Evolutionary conservation across 306 rosid genomes (phyloP).

Genomic region (Glycine soja): DNA sequence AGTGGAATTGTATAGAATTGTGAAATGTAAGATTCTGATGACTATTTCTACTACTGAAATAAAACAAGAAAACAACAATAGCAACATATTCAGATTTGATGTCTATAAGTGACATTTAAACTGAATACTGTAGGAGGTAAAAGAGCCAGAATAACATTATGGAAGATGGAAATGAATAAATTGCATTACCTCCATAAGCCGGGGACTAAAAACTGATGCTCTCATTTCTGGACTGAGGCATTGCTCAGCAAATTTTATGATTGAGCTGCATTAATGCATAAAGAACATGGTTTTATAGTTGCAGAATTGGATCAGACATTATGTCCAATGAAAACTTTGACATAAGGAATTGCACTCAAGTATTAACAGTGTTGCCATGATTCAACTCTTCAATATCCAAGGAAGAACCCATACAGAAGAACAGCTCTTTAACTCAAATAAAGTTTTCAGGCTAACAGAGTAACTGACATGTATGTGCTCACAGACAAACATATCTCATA

Average conservation of each 20-base stretch:
- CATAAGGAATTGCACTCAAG: not conserved
- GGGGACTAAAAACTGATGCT: slow-evolving; percentile 88
- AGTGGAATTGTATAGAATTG: no score
- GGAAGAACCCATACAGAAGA: slow-evolving; percentile 26
- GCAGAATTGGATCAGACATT: slow-evolving; percentile 5
- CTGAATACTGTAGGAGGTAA: not conserved
- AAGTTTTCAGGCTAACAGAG: not conserved
- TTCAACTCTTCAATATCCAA: slow-evolving; percentile 28
- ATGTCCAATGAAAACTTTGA: slow-evolving; percentile 29
- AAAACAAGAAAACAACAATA: slow-evolving; percentile 42
- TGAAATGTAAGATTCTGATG: not conserved
- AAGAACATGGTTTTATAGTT: not conserved
- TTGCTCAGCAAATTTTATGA: slow-evolving; percentile 87
- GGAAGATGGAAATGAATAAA: slow-evolving; percentile 44
- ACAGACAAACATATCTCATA: not conserved
- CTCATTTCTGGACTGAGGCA: slow-evolving; percentile 79
- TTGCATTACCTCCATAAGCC: slow-evolving; percentile 90
- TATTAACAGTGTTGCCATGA: slow-evolving; percentile 14
- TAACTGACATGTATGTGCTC: not conserved
- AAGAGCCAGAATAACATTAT: slow-evolving; percentile 19
- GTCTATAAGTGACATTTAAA: slow-evolving; percentile 12
- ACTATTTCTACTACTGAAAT: slow-evolving; percentile 20
- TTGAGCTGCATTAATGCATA: slow-evolving; percentile 69
- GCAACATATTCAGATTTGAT: slow-evolving; percentile 21
- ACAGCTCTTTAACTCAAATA: not conserved